Conservation (phyloP, 345 rosid species). For the Citrus reticulata region DNA sequence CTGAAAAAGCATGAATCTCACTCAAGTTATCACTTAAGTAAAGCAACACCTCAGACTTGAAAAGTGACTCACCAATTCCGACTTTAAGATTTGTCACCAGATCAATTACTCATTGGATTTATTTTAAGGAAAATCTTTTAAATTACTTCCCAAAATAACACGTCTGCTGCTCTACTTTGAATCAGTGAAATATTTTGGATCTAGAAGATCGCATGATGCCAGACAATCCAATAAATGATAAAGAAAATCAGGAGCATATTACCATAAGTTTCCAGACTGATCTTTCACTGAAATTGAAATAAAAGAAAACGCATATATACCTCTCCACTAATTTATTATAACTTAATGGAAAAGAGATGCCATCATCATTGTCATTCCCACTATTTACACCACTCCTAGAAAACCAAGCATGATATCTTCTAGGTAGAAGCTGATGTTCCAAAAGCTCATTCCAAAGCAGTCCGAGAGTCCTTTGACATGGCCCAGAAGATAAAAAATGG, state of each 20-base stretch:
- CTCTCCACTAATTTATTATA: constrained; percentile 66
- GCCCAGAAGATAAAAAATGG: constrained; percentile 87
- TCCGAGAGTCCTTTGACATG: constrained; percentile 63
- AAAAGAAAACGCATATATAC: constrained; percentile 26
- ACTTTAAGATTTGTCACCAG: neutral
- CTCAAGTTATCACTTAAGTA: neutral
- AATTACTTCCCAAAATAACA: neutral
- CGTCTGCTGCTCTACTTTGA: neutral
- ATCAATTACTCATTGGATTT: neutral
- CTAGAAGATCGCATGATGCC: neutral
- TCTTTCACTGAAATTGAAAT: neutral
- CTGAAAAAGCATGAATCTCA: neutral
- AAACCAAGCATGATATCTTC: constrained; percentile 96
- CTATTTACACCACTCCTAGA: constrained; percentile 60
- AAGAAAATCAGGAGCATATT: neutral
- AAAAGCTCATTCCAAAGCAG: constrained; percentile 66
- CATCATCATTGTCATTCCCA: constrained; percentile 55
- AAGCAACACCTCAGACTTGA: neutral
- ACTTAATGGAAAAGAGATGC: constrained; percentile 72
- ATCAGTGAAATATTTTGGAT: neutral
- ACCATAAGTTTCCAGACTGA: constrained; percentile 5
- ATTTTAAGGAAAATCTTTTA: neutral
- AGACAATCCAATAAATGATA: neutral
- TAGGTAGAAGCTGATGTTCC: constrained; percentile 83
- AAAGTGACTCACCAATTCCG: neutral